A percentile compares a stretch with the other conserved stretches of the same genome.
phyloP scores from a whole-genome alignment of 2,329 filamentous ascomycete species.

The Thielaviopsis euricoi region DNA sequence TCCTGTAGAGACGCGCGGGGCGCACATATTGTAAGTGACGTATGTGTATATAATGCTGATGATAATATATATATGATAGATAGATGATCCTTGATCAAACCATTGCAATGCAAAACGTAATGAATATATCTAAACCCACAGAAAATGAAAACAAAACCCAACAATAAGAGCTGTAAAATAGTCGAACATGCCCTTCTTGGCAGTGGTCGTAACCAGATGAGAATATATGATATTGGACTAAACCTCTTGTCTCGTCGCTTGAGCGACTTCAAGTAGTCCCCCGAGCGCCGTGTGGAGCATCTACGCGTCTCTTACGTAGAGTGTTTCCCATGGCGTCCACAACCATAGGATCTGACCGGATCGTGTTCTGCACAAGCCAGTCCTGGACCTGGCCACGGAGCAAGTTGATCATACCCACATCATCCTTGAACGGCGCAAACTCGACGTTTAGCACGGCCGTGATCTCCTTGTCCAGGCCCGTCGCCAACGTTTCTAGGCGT shows the following conservation, averaged over 20 bases:
- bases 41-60: too few species aligned
- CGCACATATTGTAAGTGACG: too few species aligned
- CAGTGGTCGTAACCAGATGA: too few species aligned
- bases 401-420: conserved; percentile 38
- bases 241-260: too few species aligned
- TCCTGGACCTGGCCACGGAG: conserved; percentile 56
- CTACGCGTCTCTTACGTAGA: conserved; percentile 43
- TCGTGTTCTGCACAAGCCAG: conserved; percentile 76
- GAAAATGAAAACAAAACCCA: too few species aligned
- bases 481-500: conserved; percentile 44
- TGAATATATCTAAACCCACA: too few species aligned
- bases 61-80: too few species aligned
- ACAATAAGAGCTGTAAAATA: too few species aligned
- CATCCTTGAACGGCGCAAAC: conserved; percentile 64
- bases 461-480: conserved; percentile 51
- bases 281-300: conserved; percentile 45
- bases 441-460: conserved; percentile 58
- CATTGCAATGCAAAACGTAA: too few species aligned
- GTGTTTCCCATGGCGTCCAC: conserved; percentile 58
- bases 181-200: too few species aligned
- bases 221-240: too few species aligned
- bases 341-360: conserved; percentile 65
- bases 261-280: conserved; percentile 17
- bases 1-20: conserved; percentile 31
- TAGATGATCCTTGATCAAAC: too few species aligned